Evolutionary conservation across 179 eudicot genomes (phyloP).

Genomic region (Corrigiola litoralis): DNA sequence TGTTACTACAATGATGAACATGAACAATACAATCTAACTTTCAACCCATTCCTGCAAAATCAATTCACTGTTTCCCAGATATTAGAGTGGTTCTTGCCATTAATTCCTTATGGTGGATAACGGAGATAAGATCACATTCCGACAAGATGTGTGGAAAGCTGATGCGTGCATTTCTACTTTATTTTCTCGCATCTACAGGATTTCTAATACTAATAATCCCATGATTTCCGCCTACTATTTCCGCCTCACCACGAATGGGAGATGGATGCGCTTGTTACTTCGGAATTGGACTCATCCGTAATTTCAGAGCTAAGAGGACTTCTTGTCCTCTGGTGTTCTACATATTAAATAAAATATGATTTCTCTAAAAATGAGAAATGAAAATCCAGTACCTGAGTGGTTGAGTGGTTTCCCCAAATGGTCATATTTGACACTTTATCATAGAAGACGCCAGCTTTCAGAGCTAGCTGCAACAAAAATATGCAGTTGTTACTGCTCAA

Average conservation of each 20-base stretch:
- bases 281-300: too few relatives aligned
- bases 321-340: too few relatives aligned
- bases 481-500: neutral
- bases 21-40: neutral
- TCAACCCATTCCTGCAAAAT: neutral
- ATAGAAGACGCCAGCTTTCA: conserved; percentile 95
- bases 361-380: too few relatives aligned
- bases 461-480: conserved; percentile 62
- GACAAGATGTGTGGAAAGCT: too few relatives aligned
- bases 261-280: too few relatives aligned
- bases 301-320: too few relatives aligned
- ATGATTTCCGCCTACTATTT: too few relatives aligned
- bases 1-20: neutral
- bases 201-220: too few relatives aligned
- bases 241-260: too few relatives aligned
- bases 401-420: conserved; percentile 99
- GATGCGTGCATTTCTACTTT: too few relatives aligned
- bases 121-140: neutral
- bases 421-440: conserved; percentile 94
- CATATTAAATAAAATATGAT: too few relatives aligned
- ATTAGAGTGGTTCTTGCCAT: neutral
- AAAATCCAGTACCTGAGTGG: conserved; percentile 79
- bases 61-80: neutral
- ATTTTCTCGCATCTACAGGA: too few relatives aligned
- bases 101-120: neutral